phyloP scores from a whole-genome alignment of 2,329 filamentous ascomycete species.

The Colletotrichum tropicicola region DNA sequence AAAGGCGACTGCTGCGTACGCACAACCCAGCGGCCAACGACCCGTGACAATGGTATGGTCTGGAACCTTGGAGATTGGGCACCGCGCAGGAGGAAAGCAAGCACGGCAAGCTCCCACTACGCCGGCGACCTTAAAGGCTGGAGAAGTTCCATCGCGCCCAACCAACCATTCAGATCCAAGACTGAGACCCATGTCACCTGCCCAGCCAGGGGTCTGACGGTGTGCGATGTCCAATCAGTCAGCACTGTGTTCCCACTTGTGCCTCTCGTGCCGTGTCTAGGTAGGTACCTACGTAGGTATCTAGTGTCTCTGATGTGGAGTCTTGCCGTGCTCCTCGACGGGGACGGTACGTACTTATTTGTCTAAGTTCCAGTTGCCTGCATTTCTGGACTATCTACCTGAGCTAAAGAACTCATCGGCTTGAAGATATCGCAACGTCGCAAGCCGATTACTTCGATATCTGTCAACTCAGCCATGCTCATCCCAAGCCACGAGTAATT shows the following conservation, averaged over 20 bases:
- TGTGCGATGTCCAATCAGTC: neutral
- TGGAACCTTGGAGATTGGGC: neutral
- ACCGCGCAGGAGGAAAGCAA: conserved; percentile 4
- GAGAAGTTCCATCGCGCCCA: conserved; percentile 11
- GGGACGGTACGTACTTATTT: neutral
- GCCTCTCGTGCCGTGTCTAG: neutral
- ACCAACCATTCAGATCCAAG: conserved; percentile 17
- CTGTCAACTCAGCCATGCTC: neutral
- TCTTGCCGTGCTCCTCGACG: neutral
- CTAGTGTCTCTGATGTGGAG: neutral
- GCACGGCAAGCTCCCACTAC: neutral
- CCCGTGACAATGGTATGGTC: conserved; percentile 2
- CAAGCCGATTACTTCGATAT: neutral
- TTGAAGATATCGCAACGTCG: neutral
- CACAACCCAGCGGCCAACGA: conserved; percentile 12
- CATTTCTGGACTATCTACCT: neutral
- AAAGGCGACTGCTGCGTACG: neutral
- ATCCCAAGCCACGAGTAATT: neutral
- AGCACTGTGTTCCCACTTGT: neutral
- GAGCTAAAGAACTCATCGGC: conserved; percentile 1
- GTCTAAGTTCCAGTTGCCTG: neutral
- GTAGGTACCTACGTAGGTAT: neutral
- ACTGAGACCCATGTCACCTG: conserved; percentile 10
- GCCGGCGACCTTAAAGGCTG: neutral
- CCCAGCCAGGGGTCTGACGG: neutral